Base-by-base conservation (phyloP, 352 stramenopile genomes). In the Globisporangium perplexum region DNA sequence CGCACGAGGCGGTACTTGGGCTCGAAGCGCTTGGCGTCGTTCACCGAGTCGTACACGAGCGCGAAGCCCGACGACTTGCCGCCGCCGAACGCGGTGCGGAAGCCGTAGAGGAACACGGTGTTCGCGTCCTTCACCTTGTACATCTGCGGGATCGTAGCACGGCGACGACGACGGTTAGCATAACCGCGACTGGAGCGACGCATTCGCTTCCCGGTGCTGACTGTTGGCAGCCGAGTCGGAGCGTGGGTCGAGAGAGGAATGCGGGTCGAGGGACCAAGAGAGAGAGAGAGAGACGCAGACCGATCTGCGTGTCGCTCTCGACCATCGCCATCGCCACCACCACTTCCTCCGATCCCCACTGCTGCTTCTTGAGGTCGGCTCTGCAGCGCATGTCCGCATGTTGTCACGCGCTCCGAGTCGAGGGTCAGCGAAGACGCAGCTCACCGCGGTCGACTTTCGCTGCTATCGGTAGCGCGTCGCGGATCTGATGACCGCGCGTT, bases 11-110 rank as follows among this genome's bases (percentile, higher is more conserved):
- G 85, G 87, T 99, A 96, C 83, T 98, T 99, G 44, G 96, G 96
- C 76, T 99, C 96, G 71, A 98, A 98, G 67, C 98, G 98, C 72
- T 98, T 98, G 58, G 95, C 89, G 59, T 97, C 94, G 68, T 99
- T 98, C 60, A 98, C 77, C 55, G 84, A 96, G 82, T 99, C 96
- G 78, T 99, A 99, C 74, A 99, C 98, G 50, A 99, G 83, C 68
- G 93, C 97, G 69, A 99, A 99, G 63, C 96, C 96, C 50, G 96
- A 98, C 65, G 75, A 96, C 79, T 98, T 98, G 68, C 96, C 97
- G 63, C 97, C 97, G 63, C 97, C 97, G 71, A 98, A 99, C 57
- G 95, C 89, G 55, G 95, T 98, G 65, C 90, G 86, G 90, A 99
- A 98, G 64, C 96, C 96, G 71, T 99, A 99, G 46, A 98, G 66